Percentiles rank a stretch among this genome's conserved stretches.
Conservation (phyloP, 2,329 filamentous ascomycete genomes). For the Madurella fahalii region DNA sequence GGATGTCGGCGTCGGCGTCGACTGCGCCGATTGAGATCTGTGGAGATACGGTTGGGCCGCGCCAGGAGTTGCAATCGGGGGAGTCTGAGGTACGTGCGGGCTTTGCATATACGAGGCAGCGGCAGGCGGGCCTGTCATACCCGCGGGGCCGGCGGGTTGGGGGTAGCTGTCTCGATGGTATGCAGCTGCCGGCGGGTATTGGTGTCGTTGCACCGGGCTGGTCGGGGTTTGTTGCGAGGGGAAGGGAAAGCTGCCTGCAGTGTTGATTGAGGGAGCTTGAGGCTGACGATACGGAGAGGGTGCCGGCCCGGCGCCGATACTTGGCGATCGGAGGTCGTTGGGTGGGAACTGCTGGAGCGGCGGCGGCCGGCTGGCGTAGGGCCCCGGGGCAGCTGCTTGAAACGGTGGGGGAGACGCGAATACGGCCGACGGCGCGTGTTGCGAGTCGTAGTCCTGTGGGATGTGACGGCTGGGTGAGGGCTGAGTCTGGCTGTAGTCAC, state of each 20-base stretch:
- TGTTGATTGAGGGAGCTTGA: slow-evolving; percentile 42
- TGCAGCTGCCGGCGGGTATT: slow-evolving; percentile 44
- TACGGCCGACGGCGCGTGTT: slow-evolving; percentile 30
- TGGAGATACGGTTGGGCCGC: slow-evolving; percentile 36
- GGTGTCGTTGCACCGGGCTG: slow-evolving; percentile 51
- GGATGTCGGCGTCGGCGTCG: slow-evolving; percentile 58
- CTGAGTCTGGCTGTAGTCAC: slow-evolving; percentile 48
- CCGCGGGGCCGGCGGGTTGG: slow-evolving; percentile 32
- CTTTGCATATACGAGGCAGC: slow-evolving; percentile 39
- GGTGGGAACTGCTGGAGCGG: slow-evolving; percentile 44
- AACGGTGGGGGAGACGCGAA: slow-evolving; percentile 40
- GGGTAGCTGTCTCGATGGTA: slow-evolving; percentile 47
- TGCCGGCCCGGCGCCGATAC: slow-evolving; percentile 39
- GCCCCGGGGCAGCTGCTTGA: slow-evolving; percentile 31
- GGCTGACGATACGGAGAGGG: slow-evolving; percentile 50
- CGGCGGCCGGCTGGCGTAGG: slow-evolving; percentile 42
- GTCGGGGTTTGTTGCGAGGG: slow-evolving; percentile 42
- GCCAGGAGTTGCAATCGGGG: slow-evolving; percentile 44
- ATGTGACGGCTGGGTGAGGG: slow-evolving; percentile 46
- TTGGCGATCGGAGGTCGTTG: slow-evolving; percentile 49
- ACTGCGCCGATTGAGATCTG: slow-evolving; percentile 56
- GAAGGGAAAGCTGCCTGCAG: slow-evolving; percentile 47
- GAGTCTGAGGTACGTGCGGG: slow-evolving; percentile 44
- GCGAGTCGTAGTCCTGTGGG: slow-evolving; percentile 42
- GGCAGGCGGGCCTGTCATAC: slow-evolving; percentile 32